phyloP scores from a whole-genome alignment of 148 eudicot genomes.

The Nepenthes mirabilis region DNA sequence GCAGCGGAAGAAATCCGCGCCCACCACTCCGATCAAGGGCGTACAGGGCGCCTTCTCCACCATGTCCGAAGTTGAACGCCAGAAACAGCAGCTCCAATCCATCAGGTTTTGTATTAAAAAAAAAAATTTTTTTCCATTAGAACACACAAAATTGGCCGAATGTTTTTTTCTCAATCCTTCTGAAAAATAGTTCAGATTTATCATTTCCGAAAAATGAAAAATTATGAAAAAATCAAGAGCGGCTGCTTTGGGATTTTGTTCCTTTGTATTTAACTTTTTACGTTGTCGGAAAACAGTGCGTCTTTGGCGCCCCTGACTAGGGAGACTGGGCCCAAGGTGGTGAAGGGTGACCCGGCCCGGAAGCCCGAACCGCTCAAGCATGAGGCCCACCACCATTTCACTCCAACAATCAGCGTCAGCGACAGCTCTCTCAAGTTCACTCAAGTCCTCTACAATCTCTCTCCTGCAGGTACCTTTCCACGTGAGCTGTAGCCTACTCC shows the following conservation, averaged over 20 bases:
- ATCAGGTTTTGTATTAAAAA: conserved; percentile 39
- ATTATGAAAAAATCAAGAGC: neutral
- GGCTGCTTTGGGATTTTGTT: neutral
- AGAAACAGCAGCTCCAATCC: conserved; percentile 67
- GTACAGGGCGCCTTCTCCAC: conserved; percentile 8
- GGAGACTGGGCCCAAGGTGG: conserved; percentile 89
- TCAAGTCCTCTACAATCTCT: conserved; percentile 90
- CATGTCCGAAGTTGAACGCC: conserved; percentile 54
- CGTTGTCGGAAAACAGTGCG: conserved; percentile 31
- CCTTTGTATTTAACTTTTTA: no score
- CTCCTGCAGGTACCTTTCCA: conserved; percentile 65
- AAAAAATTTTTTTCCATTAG: no score
- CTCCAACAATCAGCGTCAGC: conserved; percentile 43
- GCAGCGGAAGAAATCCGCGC: conserved; percentile 70
- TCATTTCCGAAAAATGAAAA: neutral
- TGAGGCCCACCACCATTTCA: conserved; percentile 23
- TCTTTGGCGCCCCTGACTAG: conserved; percentile 85
- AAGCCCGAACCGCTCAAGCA: conserved; percentile 19
- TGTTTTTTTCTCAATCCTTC: no score
- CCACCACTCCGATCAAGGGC: conserved; percentile 42
- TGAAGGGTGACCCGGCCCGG: conserved; percentile 74
- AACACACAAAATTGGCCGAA: no score
- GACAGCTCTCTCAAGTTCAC: conserved; percentile 86
- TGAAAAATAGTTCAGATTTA: no score
- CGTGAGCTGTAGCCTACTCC: no score